Evolutionary conservation across 306 rosid genomes (phyloP).

Genomic region (Quercus bicolor): DNA sequence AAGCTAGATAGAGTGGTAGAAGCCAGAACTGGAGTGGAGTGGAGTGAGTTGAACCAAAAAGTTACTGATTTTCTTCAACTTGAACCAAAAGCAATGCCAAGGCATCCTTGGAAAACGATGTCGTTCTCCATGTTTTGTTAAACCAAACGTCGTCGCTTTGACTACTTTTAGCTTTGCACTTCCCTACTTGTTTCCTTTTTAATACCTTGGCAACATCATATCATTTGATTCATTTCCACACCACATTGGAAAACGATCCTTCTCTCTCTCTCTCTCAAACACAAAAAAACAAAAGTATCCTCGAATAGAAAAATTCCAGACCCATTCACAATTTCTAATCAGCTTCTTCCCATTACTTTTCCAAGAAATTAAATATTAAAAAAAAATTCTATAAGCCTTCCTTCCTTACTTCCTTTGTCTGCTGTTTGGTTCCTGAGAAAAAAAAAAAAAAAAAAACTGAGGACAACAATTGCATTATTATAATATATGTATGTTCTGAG

Average conservation of each 20-base stretch:
- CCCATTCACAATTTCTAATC: slow-evolving; percentile 15
- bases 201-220: background rate
- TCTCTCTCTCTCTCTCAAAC: background rate
- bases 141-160: slow-evolving; percentile 18
- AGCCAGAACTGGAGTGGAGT: too few relatives aligned
- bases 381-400: too few relatives aligned
- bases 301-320: slow-evolving; percentile 23
- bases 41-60: background rate
- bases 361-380: slow-evolving; percentile 2
- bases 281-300: background rate
- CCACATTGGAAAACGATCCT: slow-evolving; percentile 26
- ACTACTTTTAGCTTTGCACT: background rate
- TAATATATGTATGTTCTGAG: too few relatives aligned
- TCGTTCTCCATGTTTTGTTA: background rate
- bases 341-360: slow-evolving; percentile 18
- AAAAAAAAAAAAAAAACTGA: background rate
- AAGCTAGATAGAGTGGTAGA: background rate
- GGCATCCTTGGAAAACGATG: background rate
- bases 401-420: background rate
- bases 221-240: background rate
- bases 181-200: background rate
- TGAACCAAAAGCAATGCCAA: background rate
- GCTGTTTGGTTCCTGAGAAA: slow-evolving; percentile 42
- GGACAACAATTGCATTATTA: background rate
- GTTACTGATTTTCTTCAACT: background rate